Base-by-base conservation (phyloP, 371 early-diverging fungal species). In the Basidiobolus meristosporus region DNA sequence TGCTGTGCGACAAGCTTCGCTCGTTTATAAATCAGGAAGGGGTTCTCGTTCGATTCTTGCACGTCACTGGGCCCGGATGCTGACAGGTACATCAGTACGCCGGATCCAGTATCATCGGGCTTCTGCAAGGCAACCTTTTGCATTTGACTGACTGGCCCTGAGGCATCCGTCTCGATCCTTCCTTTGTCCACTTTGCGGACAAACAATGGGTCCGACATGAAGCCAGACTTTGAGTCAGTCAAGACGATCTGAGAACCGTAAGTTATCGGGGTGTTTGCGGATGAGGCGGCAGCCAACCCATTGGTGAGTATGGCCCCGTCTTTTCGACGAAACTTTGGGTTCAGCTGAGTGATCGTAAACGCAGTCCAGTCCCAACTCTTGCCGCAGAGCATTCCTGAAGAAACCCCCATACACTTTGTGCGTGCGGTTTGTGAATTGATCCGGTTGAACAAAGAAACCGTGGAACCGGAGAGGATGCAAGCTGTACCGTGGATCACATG, bases 71-170 rank as follows among this genome's bases (percentile, higher is more conserved):
- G n/a, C n/a, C n/a, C n/a, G n/a, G n/a, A n/a, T n/a, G n/a, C n/a
- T n/a, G n/a, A n/a, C n/a, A n/a, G n/a, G n/a, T n/a, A n/a, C n/a
- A n/a, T n/a, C n/a, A n/a, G n/a, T n/a, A n/a, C n/a, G n/a, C 50
- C 50, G 26, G 46, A 34, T 36, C 33, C 37, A 35, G 39, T 38
- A 7, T 49, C 45, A 31, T 50, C 34, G 20, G 46, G 36, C 2
- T 67, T 53, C 57, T 79, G 73, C 20, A 83, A 58, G 16, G 83
- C 80, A 15, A 83, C 59, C 57, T 83, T 83, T 48, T 81, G 82
- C 83, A 83, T 81, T 52, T 83, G 83, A 47, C 80, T 76, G 40
- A 83, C 76, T 1, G 80, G 80, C 2, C 80, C 80, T 45, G 56
- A 60, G 1, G 77, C 76, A 40, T 65, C 60, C 42, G 63, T 59